phyloP scores from a whole-genome alignment of 441 rosid genomes.

The Gossypium trilobum region DNA sequence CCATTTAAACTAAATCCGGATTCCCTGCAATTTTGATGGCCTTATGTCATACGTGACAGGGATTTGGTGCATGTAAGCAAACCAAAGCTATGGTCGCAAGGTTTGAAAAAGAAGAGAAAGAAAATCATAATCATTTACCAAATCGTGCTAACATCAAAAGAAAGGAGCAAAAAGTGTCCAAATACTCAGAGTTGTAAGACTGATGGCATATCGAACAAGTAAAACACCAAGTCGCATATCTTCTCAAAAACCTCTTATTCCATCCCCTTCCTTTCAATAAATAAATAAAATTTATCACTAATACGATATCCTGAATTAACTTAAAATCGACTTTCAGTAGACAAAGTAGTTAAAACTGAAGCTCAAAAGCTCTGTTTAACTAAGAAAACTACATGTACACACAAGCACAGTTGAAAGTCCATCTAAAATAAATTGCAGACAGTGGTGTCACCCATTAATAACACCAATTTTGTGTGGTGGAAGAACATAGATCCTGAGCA shows the following conservation, averaged over 20 bases:
- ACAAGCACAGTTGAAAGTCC: too few relatives aligned
- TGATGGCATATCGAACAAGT: background rate
- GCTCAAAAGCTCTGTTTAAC: background rate
- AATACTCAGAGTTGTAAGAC: background rate
- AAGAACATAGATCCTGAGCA: slow-evolving; percentile 46
- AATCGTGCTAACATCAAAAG: background rate
- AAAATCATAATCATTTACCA: background rate
- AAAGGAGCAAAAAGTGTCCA: background rate
- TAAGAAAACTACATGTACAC: background rate
- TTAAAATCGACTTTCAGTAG: background rate
- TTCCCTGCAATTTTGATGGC: slow-evolving; percentile 28
- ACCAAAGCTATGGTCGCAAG: background rate
- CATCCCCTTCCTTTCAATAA: background rate
- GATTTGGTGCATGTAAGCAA: background rate
- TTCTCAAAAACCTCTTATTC: background rate
- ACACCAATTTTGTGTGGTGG: slow-evolving; percentile 30
- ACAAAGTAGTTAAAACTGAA: background rate
- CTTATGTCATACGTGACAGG: background rate
- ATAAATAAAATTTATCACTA: too few relatives aligned
- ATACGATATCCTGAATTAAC: background rate
- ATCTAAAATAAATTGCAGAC: background rate
- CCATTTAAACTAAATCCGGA: background rate
- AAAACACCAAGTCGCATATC: background rate
- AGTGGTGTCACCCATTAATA: slow-evolving; percentile 23
- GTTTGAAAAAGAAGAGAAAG: background rate